Percentiles rank a stretch among this genome's conserved stretches.
Evolutionary conservation across 257 asterid species (phyloP).

Genomic region (Plantago elongata): DNA sequence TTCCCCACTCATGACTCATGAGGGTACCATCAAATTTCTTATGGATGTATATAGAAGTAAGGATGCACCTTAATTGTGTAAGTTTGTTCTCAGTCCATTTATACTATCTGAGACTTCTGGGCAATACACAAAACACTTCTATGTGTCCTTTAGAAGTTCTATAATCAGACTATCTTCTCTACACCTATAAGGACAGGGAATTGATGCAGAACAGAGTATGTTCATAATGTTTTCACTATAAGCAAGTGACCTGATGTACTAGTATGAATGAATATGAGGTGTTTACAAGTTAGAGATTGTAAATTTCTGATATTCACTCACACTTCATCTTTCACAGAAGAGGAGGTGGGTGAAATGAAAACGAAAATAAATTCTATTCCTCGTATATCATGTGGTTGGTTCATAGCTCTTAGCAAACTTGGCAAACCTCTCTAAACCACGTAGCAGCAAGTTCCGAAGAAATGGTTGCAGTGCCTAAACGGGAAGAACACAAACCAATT

Average conservation of each 20-base stretch:
- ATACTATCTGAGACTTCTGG: too few relatives aligned
- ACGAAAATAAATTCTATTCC: background rate
- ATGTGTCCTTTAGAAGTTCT: too few relatives aligned
- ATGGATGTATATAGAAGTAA: too few relatives aligned
- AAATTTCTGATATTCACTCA: constrained; percentile 15
- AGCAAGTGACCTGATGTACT: background rate
- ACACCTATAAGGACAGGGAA: too few relatives aligned
- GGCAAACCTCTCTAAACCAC: constrained; percentile 63
- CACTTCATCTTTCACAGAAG: constrained; percentile 5
- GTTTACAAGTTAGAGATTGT: constrained; percentile 23
- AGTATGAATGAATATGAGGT: background rate
- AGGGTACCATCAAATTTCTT: too few relatives aligned
- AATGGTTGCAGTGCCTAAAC: constrained; percentile 81
- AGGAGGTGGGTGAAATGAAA: constrained; percentile 11
- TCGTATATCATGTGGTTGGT: constrained; percentile 27
- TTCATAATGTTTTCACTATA: background rate
- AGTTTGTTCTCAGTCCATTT: too few relatives aligned
- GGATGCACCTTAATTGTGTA: too few relatives aligned
- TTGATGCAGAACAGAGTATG: background rate
- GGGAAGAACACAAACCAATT: constrained; percentile 4
- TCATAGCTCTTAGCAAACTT: constrained; percentile 47
- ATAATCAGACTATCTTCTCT: too few relatives aligned
- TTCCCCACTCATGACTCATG: too few relatives aligned
- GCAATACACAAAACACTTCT: too few relatives aligned
- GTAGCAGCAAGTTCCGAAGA: constrained; percentile 60